A percentile compares a stretch with the other conserved stretches of the same genome.
These are phyloP conservation scores for Flaveria trinervia DNA, from an alignment of 129 eudicot genomes.

Conservation along the genomic window DNA sequence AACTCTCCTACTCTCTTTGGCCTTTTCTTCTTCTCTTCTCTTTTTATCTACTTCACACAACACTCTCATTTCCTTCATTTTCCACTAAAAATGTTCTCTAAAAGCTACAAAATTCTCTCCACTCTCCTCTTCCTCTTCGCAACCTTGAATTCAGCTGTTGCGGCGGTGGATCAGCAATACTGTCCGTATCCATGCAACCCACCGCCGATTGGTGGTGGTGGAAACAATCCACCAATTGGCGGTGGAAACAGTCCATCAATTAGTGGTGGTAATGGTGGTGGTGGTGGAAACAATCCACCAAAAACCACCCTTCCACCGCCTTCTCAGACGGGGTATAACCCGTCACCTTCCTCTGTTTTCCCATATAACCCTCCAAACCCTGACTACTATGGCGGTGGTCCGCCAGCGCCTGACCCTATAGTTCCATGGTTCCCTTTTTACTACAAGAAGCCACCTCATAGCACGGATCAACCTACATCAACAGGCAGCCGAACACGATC, in stretches of 20 bases:
- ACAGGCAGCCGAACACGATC: slow-evolving; percentile 25
- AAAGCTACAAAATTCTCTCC: slow-evolving; percentile 37
- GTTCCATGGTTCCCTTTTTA: slow-evolving; percentile 80
- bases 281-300: slow-evolving; percentile 39
- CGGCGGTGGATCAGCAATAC: slow-evolving; percentile 37
- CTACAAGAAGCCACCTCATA: slow-evolving; percentile 69
- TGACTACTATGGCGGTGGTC: slow-evolving; percentile 33
- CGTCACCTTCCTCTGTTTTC: slow-evolving; percentile 40
- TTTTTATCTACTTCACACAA: slow-evolving; percentile 30
- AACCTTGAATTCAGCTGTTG: slow-evolving; percentile 21
- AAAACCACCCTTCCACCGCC: slow-evolving; percentile 54
- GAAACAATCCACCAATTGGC: slow-evolving; percentile 2
- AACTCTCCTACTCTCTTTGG: slow-evolving; percentile 43
- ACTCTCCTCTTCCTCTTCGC: slow-evolving; percentile 32
- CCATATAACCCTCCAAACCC: slow-evolving; percentile 59
- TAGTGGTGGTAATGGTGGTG: slow-evolving; percentile 24
- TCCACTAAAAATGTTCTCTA: slow-evolving; percentile 43
- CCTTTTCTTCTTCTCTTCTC: slow-evolving; percentile 30
- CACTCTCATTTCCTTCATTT: slow-evolving; percentile 19
- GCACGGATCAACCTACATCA: slow-evolving; percentile 44
- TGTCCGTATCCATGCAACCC: slow-evolving; percentile 89
- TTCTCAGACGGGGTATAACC: slow-evolving; percentile 22
- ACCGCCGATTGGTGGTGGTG: slow-evolving; percentile 50
- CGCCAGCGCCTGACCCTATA: slow-evolving; percentile 63
- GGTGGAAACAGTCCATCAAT: slow-evolving; percentile 40